Evolutionary conservation across 257 asterid species (phyloP).

Genomic region (Craterostigma plantagineum): DNA sequence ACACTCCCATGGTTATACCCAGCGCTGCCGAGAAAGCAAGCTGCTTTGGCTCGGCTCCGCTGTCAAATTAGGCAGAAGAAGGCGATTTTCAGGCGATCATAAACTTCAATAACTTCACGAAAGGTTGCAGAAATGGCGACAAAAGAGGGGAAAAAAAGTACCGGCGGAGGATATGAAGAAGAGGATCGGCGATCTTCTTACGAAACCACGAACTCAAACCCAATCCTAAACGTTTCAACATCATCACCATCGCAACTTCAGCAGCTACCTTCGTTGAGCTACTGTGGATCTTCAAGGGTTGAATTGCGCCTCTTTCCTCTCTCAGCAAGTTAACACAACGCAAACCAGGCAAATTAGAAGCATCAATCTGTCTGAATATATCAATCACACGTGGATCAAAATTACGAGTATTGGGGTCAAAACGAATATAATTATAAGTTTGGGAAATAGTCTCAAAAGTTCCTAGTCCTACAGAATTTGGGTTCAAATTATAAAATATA

Average conservation of each 20-base stretch:
- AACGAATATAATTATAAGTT: too few species aligned
- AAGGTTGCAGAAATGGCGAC: neutral
- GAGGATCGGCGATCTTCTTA: constrained; percentile 53
- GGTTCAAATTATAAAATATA: too few species aligned
- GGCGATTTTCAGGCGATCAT: neutral
- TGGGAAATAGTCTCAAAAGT: too few species aligned
- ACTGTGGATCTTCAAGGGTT: too few species aligned
- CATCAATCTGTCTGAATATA: too few species aligned
- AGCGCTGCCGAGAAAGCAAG: constrained; percentile 81
- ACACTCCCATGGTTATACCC: constrained; percentile 67
- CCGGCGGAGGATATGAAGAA: constrained; percentile 64
- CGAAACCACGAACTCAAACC: constrained; percentile 39
- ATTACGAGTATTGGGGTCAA: too few species aligned
- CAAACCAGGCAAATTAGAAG: too few species aligned
- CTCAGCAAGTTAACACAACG: too few species aligned
- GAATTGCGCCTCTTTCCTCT: too few species aligned
- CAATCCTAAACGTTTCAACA: constrained; percentile 23
- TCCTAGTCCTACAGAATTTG: too few species aligned
- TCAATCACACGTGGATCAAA: too few species aligned
- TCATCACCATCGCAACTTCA: neutral
- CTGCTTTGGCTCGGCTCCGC: constrained; percentile 91
- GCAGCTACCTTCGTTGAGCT: too few species aligned
- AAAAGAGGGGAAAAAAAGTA: constrained; percentile 8
- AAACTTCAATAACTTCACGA: neutral
- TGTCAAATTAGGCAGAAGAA: constrained; percentile 5